Conservation (phyloP, 2,329 filamentous ascomycete genomes). For the Microdochium bolleyi region DNA sequence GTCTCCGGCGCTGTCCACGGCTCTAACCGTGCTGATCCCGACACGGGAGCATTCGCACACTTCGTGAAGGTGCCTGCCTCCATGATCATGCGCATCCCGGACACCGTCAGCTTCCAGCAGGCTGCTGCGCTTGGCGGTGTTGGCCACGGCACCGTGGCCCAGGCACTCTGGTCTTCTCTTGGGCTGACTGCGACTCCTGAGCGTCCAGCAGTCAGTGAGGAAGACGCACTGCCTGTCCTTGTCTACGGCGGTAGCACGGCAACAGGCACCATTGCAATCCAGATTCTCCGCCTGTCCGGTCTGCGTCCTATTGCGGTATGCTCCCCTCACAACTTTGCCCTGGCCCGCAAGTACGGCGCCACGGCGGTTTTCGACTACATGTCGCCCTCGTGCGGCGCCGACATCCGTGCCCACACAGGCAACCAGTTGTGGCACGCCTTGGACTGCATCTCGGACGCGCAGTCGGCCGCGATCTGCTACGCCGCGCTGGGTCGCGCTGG, state of each 20-base stretch:
- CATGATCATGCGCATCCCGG: not conserved
- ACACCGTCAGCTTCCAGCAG: not conserved
- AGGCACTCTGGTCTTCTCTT: constrained; percentile 2
- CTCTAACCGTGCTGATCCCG: constrained; percentile 2
- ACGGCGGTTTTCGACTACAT: constrained; percentile 40
- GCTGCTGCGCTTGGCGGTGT: constrained; percentile 1
- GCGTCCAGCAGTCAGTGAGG: not conserved
- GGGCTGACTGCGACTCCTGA: not conserved
- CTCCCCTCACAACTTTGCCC: constrained; percentile 14
- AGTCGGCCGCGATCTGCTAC: constrained; percentile 27
- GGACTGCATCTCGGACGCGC: constrained; percentile 37
- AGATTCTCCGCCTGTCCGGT: constrained; percentile 2
- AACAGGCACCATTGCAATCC: constrained; percentile 5
- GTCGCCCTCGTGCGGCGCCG: constrained; percentile 19
- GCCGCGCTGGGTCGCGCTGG: constrained; percentile 20
- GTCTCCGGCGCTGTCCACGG: constrained; percentile 14
- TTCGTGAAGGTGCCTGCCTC: not conserved
- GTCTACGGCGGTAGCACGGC: constrained; percentile 7
- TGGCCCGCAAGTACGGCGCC: constrained; percentile 37
- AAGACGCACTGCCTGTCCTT: constrained; percentile 1
- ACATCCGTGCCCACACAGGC: constrained; percentile 36
- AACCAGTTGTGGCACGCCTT: constrained; percentile 33
- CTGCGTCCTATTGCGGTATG: constrained; percentile 2
- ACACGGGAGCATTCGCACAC: constrained; percentile 1
- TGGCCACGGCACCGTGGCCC: not conserved